A percentile compares a stretch with the other conserved stretches of the same genome.
These are phyloP conservation scores for Canavalia gladiata DNA, from an alignment of 306 rosid genomes.

Conservation along the genomic window DNA sequence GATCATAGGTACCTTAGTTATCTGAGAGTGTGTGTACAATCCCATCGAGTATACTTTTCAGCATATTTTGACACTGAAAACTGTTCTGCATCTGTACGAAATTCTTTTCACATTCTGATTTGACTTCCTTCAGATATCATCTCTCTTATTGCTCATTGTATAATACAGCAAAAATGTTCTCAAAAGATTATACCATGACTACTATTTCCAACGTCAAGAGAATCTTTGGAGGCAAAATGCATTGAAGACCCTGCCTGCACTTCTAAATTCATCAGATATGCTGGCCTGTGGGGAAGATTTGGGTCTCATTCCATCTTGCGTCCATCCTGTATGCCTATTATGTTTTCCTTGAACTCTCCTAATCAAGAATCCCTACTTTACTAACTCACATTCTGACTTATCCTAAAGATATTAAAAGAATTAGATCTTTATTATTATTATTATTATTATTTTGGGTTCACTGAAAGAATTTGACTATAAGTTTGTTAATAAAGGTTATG, in stretches of 20 bases:
- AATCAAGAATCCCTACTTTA: neutral
- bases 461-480: slow-evolving; percentile 2
- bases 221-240: slow-evolving; percentile 95
- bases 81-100: slow-evolving; percentile 33
- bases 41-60: neutral
- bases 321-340: slow-evolving; percentile 82
- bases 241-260: slow-evolving; percentile 91
- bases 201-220: slow-evolving; percentile 97
- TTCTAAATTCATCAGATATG: slow-evolving; percentile 89
- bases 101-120: slow-evolving; percentile 29
- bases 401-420: slow-evolving; percentile 10
- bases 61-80: slow-evolving; percentile 22
- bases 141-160: slow-evolving; percentile 41
- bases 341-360: slow-evolving; percentile 31
- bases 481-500: slow-evolving; percentile 77
- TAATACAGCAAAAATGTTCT: slow-evolving; percentile 80
- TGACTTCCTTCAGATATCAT: slow-evolving; percentile 35
- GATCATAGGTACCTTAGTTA: slow-evolving; percentile 71
- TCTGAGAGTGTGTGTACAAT: slow-evolving; percentile 7
- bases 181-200: slow-evolving; percentile 84
- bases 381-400: neutral
- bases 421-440: neutral
- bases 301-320: slow-evolving; percentile 97
- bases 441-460: neutral
- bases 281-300: slow-evolving; percentile 97